Percentiles rank a stretch among this genome's conserved stretches.
Conservation (phyloP, 768 basidiomycete genomes). For the Suillus paluster region DNA sequence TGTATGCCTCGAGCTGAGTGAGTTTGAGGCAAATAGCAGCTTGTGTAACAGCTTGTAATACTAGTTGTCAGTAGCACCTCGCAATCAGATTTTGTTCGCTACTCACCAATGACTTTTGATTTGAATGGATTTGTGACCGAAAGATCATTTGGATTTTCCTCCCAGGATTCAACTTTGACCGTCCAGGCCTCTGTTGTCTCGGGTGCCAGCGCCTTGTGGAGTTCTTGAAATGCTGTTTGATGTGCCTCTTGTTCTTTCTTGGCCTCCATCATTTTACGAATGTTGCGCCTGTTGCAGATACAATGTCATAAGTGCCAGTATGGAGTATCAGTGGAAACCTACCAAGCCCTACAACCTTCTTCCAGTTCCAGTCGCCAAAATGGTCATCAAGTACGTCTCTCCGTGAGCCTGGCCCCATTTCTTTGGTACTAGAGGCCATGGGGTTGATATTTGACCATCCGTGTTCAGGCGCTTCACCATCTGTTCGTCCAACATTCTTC, state of each 20-base stretch:
- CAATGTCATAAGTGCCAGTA: background rate
- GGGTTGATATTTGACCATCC: slow-evolving; percentile 39
- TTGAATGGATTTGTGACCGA: slow-evolving; percentile 22
- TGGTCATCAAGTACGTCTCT: slow-evolving; percentile 41
- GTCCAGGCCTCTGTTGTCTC: slow-evolving; percentile 20
- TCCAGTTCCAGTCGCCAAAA: slow-evolving; percentile 38
- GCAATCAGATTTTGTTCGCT: background rate
- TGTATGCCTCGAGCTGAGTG: slow-evolving; percentile 25
- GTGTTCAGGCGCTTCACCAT: slow-evolving; percentile 42
- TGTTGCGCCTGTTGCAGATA: background rate
- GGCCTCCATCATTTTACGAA: slow-evolving; percentile 6
- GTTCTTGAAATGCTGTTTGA: background rate
- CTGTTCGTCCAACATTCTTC: slow-evolving; percentile 30
- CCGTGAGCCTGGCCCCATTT: slow-evolving; percentile 39
- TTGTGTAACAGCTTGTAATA: slow-evolving; percentile 12
- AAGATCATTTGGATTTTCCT: slow-evolving; percentile 16
- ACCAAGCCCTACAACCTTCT: slow-evolving; percentile 33
- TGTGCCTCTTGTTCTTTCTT: background rate
- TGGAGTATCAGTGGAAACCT: background rate
- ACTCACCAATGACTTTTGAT: slow-evolving; percentile 13
- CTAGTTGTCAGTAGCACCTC: background rate
- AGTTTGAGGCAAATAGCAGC: slow-evolving; percentile 23
- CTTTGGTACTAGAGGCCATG: slow-evolving; percentile 33
- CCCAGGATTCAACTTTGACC: slow-evolving; percentile 22
- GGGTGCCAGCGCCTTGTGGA: background rate